A percentile compares a stretch with the other conserved stretches of the same genome.
phyloP scores from a whole-genome alignment of 2,329 filamentous ascomycete species.

The Aspergillus calidoustus region DNA sequence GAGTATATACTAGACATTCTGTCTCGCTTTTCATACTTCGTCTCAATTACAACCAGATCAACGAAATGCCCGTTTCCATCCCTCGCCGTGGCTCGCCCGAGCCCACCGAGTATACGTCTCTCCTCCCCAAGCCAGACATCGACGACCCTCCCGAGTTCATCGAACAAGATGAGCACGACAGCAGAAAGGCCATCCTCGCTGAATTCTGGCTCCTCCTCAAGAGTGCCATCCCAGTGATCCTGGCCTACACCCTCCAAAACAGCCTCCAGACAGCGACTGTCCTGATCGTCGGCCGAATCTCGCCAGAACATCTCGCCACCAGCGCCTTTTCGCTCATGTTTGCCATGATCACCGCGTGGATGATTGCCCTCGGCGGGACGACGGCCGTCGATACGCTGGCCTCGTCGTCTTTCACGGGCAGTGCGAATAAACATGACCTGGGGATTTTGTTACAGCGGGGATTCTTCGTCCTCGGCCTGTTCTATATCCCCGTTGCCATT shows the following conservation, averaged over 20 bases:
- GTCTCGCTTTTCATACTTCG: background rate
- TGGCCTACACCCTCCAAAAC: slow-evolving; percentile 85
- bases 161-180: slow-evolving; percentile 17
- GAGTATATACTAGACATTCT: background rate
- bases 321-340: slow-evolving; percentile 94
- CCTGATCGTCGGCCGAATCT: slow-evolving; percentile 77
- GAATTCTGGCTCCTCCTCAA: slow-evolving; percentile 73
- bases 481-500: slow-evolving; percentile 74
- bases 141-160: slow-evolving; percentile 8
- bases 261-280: slow-evolving; percentile 83
- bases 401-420: slow-evolving; percentile 80
- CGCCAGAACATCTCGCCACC: slow-evolving; percentile 77
- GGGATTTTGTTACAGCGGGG: slow-evolving; percentile 79
- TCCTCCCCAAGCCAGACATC: slow-evolving; percentile 30
- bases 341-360: slow-evolving; percentile 85
- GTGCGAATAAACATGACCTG: slow-evolving; percentile 76
- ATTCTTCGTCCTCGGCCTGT: slow-evolving; percentile 70
- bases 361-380: slow-evolving; percentile 82
- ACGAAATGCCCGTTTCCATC: background rate
- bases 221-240: slow-evolving; percentile 75
- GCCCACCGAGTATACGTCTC: slow-evolving; percentile 34
- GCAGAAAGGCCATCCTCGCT: slow-evolving; percentile 29
- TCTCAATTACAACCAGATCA: background rate
- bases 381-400: slow-evolving; percentile 86
- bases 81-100: background rate